A percentile compares a stretch with the other conserved stretches of the same genome.
phyloP scores from a whole-genome alignment of 495 filamentous ascomycete genomes.

The Aspergillus nanangensis region DNA sequence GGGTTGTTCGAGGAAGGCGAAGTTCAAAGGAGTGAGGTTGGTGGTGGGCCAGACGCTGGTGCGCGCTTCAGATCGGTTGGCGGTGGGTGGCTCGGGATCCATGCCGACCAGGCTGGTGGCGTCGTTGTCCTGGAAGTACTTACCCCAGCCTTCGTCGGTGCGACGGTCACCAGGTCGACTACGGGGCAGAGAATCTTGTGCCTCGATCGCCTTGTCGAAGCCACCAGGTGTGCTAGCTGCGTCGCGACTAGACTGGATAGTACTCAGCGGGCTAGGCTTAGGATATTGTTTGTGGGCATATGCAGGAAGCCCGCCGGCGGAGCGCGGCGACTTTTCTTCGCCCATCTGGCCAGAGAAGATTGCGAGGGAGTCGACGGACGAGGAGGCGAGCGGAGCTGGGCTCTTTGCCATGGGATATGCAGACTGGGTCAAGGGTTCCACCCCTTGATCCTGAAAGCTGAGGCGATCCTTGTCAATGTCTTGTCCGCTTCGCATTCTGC shows the following conservation, averaged over 20 bases:
- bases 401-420: constrained; percentile 41
- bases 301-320: constrained; percentile 20
- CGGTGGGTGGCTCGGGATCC: constrained; percentile 8
- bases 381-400: constrained; percentile 37
- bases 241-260: constrained; percentile 29
- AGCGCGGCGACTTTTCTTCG: constrained; percentile 32
- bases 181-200: constrained; percentile 7
- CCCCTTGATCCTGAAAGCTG: constrained; percentile 62
- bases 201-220: constrained; percentile 18
- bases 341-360: constrained; percentile 39
- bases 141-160: constrained; percentile 55
- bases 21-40: constrained; percentile 29
- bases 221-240: constrained; percentile 11
- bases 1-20: constrained; percentile 36
- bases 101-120: constrained; percentile 34
- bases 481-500: constrained; percentile 48
- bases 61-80: constrained; percentile 18
- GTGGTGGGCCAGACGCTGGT: constrained; percentile 38
- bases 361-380: constrained; percentile 42
- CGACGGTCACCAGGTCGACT: constrained; percentile 41
- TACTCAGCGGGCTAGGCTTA: constrained; percentile 29
- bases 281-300: constrained; percentile 14
- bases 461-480: constrained; percentile 56
- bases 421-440: constrained; percentile 42
- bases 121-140: constrained; percentile 54